Evolutionary conservation across 2,329 filamentous ascomycete genomes (phyloP).

Genomic region (Beauveria sp.): DNA sequence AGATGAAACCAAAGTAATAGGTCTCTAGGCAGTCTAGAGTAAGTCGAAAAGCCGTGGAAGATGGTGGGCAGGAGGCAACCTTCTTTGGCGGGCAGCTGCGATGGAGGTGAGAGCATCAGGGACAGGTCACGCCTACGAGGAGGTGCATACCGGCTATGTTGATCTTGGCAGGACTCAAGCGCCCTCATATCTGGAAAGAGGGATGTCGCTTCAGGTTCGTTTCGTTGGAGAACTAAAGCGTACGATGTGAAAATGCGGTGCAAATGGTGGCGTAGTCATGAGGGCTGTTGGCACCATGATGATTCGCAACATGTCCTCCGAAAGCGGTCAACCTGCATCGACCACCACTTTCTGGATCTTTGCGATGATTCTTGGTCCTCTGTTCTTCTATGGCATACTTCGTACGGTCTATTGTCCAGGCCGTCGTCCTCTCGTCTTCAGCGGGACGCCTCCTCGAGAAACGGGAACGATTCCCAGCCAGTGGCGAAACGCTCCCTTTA

Average conservation of each 20-base stretch:
- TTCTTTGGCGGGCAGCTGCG: not conserved
- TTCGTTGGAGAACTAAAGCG: not conserved
- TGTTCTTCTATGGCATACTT: not conserved
- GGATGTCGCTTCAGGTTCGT: not conserved
- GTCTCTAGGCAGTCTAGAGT: not conserved
- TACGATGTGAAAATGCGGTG: not conserved
- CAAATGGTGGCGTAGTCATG: not conserved
- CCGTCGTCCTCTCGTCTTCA: not conserved
- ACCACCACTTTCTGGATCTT: not conserved
- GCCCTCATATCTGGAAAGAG: not conserved
- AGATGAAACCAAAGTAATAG: too few species aligned
- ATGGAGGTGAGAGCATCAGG: not conserved
- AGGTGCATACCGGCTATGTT: not conserved
- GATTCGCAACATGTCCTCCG: not conserved
- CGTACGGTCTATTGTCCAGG: not conserved
- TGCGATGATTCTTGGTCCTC: not conserved
- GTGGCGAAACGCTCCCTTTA: slow-evolving; percentile 44
- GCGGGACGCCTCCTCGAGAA: slow-evolving; percentile 24
- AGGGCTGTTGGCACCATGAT: not conserved
- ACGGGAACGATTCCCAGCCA: slow-evolving; percentile 63
- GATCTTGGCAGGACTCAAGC: not conserved
- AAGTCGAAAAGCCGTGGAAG: not conserved
- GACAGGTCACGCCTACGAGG: not conserved
- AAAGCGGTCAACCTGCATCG: not conserved
- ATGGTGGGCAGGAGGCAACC: not conserved